These are phyloP conservation scores for Mycosphaerella sp. DNA, from an alignment of 2,329 filamentous ascomycete genomes.

Conservation along the genomic window DNA sequence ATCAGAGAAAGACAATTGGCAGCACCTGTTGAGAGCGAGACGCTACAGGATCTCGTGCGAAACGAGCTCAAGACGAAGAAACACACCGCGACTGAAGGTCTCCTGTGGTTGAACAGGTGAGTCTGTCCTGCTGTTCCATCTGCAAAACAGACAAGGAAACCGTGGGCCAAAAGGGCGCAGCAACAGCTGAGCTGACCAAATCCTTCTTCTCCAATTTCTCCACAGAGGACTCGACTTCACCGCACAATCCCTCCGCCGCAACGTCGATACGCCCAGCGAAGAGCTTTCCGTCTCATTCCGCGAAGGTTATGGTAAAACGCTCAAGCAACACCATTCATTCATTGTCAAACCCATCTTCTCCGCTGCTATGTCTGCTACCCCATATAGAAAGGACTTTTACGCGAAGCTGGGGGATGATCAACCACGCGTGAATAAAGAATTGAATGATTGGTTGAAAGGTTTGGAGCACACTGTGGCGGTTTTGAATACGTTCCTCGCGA, in stretches of 20 bases:
- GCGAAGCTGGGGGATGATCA: slow-evolving; percentile 68
- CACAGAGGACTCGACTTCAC: slow-evolving; percentile 88
- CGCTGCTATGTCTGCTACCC: slow-evolving; percentile 86
- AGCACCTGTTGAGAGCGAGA: slow-evolving; percentile 70
- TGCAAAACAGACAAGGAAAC: no score
- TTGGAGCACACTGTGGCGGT: slow-evolving; percentile 75
- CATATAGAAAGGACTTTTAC: slow-evolving; percentile 93
- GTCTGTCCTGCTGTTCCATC: slow-evolving; percentile 33
- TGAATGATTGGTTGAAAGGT: slow-evolving; percentile 66
- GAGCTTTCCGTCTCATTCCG: slow-evolving; percentile 87
- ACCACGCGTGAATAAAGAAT: slow-evolving; percentile 54
- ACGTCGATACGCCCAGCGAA: slow-evolving; percentile 59
- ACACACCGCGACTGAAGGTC: slow-evolving; percentile 78
- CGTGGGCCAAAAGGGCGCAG: no score
- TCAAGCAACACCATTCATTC: slow-evolving; percentile 88
- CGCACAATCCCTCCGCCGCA: slow-evolving; percentile 71
- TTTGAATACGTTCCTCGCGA: slow-evolving; percentile 57
- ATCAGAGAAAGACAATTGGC: slow-evolving; percentile 74
- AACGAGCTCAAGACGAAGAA: slow-evolving; percentile 89
- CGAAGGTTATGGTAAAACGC: slow-evolving; percentile 71
- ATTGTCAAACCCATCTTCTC: slow-evolving; percentile 87
- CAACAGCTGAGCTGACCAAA: no score
- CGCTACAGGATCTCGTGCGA: slow-evolving; percentile 73
- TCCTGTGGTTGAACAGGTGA: slow-evolving; percentile 85
- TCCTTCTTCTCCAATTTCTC: neutral